Percentiles rank a stretch among this genome's conserved stretches.
Conservation (phyloP, 345 rosid genomes). For the Ailanthus altissimus region DNA sequence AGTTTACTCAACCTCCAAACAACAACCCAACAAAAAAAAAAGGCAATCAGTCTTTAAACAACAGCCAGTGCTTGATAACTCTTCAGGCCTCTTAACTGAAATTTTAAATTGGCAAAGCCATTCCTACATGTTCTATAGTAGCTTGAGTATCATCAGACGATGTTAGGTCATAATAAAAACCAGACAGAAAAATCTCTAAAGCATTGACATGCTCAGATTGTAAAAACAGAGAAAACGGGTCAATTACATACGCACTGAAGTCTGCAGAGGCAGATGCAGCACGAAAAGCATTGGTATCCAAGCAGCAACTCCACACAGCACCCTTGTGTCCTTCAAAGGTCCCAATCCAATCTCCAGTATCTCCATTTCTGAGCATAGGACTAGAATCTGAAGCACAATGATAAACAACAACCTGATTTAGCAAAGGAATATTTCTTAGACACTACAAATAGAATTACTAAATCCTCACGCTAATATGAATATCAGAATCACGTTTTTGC, state of each 20-base stretch:
- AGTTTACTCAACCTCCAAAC: not conserved
- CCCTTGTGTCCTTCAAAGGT: slow-evolving; percentile 57
- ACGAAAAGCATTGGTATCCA: slow-evolving; percentile 43
- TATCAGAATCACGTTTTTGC: not conserved
- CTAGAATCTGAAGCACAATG: slow-evolving; percentile 36
- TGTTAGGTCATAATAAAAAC: not conserved
- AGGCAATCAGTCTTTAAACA: not conserved
- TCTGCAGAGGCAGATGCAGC: slow-evolving; percentile 53
- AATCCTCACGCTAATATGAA: not conserved
- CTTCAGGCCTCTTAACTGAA: not conserved
- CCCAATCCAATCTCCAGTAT: slow-evolving; percentile 54
- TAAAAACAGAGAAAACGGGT: not conserved
- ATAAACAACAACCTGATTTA: not conserved
- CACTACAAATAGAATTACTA: not conserved
- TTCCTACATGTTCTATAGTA: not conserved
- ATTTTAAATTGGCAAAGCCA: not conserved
- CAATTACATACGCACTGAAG: slow-evolving; percentile 39
- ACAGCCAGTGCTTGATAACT: not conserved
- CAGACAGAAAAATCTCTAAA: not conserved
- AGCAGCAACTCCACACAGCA: slow-evolving; percentile 51
- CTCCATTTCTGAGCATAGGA: slow-evolving; percentile 54
- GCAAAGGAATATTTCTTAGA: not conserved
- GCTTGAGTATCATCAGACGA: not conserved
- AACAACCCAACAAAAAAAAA: not conserved
- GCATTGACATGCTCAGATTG: not conserved